Base-by-base conservation (phyloP, 164 flowering plant species). In the Chimonanthus praecox region DNA sequence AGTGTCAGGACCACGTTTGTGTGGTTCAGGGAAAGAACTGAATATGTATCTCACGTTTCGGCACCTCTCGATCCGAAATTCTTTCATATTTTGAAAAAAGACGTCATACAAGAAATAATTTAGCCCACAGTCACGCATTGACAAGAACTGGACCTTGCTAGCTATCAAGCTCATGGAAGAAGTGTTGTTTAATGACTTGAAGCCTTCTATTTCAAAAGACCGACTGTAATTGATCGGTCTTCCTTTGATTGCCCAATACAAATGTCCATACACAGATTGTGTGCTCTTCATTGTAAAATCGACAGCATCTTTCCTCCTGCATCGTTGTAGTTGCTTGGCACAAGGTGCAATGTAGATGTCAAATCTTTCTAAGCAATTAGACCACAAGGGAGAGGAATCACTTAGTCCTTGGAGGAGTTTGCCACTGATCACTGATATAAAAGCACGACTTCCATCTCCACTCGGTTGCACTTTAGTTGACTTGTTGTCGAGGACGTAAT, bases 341-440 rank as follows among this genome's bases (percentile, higher is more conserved):
- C 68, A 65, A 65, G 68, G 68, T 20, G 68, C 20, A 43, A 65
- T 65, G 47, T 43, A 43, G 68, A 65, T 5, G 33, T 43, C 46
- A 15, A 65, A 65, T 65, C 33, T 7, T 4, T 44, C 20, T 7
- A 65, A 65, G 47, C 68, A 65, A 6, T 65, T 43, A 5, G 4
- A 7, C 68, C 68, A 65, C 47, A 43, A 43, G 44, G 45, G 68
- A 43, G 45, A 65, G 15, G 6, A 65, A 6, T 6, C 6, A 6
- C 6, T 7, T 5, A 65, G 68, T 4, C 15, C 8, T 65, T 43
- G 7, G 68, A 65, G 15, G 33, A 65, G 4, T 7, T 43, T 65
- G 15, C 46, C 68, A 65, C 33, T 43, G 68, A 44, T 5, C n/a
- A 65, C 46, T 15, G 46, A 65, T 20, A 65, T 65, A 16, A 6